These are phyloP conservation scores for Dipodascus geniculatus DNA, from an alignment of 805 yeast genomes.

Conservation along the genomic window DNA sequence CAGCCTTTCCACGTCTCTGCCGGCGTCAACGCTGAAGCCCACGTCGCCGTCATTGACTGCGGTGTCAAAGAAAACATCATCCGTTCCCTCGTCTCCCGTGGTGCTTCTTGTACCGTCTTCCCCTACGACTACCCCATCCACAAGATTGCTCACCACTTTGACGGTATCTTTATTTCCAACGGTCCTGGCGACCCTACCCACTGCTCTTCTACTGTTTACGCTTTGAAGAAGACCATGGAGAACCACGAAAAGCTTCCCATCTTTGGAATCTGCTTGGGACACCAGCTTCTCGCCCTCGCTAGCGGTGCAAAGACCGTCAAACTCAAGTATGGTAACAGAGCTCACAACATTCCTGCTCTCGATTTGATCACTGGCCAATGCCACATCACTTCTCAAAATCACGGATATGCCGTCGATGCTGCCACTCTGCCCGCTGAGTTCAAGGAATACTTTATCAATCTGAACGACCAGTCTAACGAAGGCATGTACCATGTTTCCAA, in stretches of 20 bases:
- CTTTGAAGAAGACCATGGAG: slow-evolving; percentile 61
- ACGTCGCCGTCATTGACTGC: slow-evolving; percentile 91
- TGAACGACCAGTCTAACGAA: slow-evolving; percentile 93
- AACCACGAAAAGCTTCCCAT: slow-evolving; percentile 60
- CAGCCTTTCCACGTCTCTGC: slow-evolving; percentile 71
- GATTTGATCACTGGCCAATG: slow-evolving; percentile 85
- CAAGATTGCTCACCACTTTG: slow-evolving; percentile 81
- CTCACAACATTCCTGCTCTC: slow-evolving; percentile 94
- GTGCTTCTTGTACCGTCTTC: slow-evolving; percentile 92
- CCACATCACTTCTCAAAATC: slow-evolving; percentile 97
- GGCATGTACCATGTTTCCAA: slow-evolving; percentile 84
- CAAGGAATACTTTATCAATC: slow-evolving; percentile 81
- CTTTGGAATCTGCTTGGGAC: slow-evolving; percentile 97
- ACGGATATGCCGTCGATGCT: slow-evolving; percentile 94
- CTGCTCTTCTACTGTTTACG: slow-evolving; percentile 65
- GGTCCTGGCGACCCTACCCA: slow-evolving; percentile 98
- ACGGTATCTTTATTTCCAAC: slow-evolving; percentile 87
- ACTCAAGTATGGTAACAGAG: slow-evolving; percentile 96
- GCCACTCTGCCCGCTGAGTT: slow-evolving; percentile 61
- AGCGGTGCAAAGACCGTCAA: slow-evolving; percentile 88
- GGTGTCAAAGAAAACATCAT: slow-evolving; percentile 97
- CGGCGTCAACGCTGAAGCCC: slow-evolving; percentile 33
- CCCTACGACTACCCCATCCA: slow-evolving; percentile 93
- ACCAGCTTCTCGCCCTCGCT: slow-evolving; percentile 90
- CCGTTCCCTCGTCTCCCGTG: slow-evolving; percentile 87